Percentiles rank a stretch among this genome's conserved stretches.
phyloP scores from a whole-genome alignment of 108 stramenopile species.

The Skeletonema grethae region DNA sequence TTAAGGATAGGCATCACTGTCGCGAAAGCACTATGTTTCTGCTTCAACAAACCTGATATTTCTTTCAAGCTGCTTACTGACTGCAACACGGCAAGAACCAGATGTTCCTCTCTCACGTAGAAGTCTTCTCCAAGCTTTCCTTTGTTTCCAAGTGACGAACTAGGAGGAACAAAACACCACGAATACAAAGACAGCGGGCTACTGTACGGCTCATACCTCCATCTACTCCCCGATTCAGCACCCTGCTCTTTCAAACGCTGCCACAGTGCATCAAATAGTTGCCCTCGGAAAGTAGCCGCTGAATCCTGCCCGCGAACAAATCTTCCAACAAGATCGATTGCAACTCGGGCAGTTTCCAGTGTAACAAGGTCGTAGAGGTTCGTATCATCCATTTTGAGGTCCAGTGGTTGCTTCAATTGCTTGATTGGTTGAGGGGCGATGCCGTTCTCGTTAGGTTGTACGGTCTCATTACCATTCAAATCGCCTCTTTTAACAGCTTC shows the following conservation, averaged over 20 bases:
- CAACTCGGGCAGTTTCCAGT: constrained; percentile 14
- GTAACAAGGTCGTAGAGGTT: constrained; percentile 29
- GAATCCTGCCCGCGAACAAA: constrained; percentile 21
- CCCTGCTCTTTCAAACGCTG: constrained; percentile 35
- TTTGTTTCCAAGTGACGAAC: constrained; percentile 16
- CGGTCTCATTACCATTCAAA: background rate
- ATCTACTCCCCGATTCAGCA: constrained; percentile 12
- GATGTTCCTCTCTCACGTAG: constrained; percentile 32
- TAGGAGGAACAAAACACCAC: constrained; percentile 46
- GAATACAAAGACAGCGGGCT: constrained; percentile 15
- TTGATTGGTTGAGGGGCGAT: background rate
- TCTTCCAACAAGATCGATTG: constrained; percentile 13
- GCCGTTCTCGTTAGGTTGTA: background rate
- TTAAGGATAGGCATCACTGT: constrained; percentile 18
- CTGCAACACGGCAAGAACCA: constrained; percentile 30
- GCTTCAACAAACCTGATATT: constrained; percentile 12
- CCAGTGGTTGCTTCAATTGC: background rate
- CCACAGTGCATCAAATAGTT: constrained; percentile 33
- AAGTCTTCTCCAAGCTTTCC: constrained; percentile 36
- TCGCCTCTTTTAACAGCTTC: constrained; percentile 31
- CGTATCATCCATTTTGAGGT: constrained; percentile 25
- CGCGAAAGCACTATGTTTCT: constrained; percentile 3
- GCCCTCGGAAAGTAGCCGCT: constrained; percentile 16
- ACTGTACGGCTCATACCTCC: constrained; percentile 31
- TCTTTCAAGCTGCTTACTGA: constrained; percentile 16